phyloP scores from a whole-genome alignment of 345 rosid species.

The Lumnitzera littorea region DNA sequence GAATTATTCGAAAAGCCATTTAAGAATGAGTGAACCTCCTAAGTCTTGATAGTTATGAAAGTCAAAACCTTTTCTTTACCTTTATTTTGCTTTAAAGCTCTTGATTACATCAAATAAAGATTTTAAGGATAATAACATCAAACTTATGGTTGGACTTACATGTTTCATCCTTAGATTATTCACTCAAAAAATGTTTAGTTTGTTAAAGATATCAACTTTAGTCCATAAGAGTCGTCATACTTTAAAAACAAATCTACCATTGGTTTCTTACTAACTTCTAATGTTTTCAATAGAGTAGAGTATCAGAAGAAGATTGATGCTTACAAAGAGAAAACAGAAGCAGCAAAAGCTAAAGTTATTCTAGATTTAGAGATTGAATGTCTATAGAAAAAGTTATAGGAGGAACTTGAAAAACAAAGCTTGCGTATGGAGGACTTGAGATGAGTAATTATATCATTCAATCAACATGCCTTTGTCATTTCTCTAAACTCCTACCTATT shows the following conservation, averaged over 20 bases:
- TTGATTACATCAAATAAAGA: too few relatives aligned
- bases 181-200: too few relatives aligned
- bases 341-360: conserved; percentile 37
- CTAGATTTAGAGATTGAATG: conserved; percentile 35
- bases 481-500: not conserved
- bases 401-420: conserved; percentile 44
- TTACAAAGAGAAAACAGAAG: conserved; percentile 66
- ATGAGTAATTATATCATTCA: conserved; percentile 24
- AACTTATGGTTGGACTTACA: too few relatives aligned
- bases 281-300: conserved; percentile 26
- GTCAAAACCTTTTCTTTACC: too few relatives aligned
- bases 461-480: not conserved
- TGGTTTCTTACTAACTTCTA: not conserved
- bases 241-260: not conserved
- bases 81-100: too few relatives aligned
- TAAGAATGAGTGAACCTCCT: too few relatives aligned
- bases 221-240: not conserved
- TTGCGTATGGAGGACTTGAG: conserved; percentile 51
- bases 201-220: too few relatives aligned
- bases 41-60: too few relatives aligned
- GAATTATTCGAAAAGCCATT: too few relatives aligned
- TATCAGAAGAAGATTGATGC: conserved; percentile 40
- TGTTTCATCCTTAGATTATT: too few relatives aligned
- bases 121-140: too few relatives aligned
- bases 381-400: conserved; percentile 52